Conservation (phyloP, 345 rosid genomes). For the Stellera chamaejasme region DNA sequence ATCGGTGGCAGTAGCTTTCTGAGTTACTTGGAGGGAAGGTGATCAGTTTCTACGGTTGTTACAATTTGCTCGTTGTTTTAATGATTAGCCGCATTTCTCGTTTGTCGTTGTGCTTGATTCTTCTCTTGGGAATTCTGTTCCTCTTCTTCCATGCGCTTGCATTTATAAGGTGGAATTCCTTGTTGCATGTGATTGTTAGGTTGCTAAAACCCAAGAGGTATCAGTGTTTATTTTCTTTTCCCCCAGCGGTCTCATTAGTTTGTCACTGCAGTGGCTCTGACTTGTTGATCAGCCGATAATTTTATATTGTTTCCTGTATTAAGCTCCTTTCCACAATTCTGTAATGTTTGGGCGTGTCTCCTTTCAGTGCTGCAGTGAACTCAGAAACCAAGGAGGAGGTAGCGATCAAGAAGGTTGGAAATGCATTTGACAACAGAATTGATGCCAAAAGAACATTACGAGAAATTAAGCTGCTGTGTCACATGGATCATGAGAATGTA, state of each 20-base stretch:
- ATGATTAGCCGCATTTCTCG: no score
- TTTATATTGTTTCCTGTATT: constrained; percentile 6
- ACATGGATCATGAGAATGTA: constrained; percentile 37
- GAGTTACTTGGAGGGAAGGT: no score
- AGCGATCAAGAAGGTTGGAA: constrained; percentile 54
- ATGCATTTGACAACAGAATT: constrained; percentile 46
- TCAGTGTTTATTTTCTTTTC: no score
- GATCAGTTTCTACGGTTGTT: no score
- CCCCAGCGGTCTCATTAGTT: neutral
- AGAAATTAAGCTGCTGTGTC: constrained; percentile 56
- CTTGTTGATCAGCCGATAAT: neutral
- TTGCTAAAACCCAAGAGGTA: no score
- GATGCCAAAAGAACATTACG: constrained; percentile 48
- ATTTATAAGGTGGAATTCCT: no score
- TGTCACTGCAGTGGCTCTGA: neutral
- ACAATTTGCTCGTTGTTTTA: no score
- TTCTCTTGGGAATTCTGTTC: no score
- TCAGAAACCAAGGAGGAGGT: constrained; percentile 42
- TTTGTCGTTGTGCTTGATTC: neutral
- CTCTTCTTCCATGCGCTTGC: no score
- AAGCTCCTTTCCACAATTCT: constrained; percentile 8
- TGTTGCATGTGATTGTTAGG: no score
- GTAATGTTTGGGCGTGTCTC: neutral
- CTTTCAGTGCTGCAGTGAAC: constrained; percentile 44
- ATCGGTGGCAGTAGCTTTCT: no score